Percentiles rank a stretch among this genome's conserved stretches.
These are phyloP conservation scores for Trichophyton verrucosum DNA, from an alignment of 2,329 filamentous ascomycete genomes.

Conservation along the genomic window DNA sequence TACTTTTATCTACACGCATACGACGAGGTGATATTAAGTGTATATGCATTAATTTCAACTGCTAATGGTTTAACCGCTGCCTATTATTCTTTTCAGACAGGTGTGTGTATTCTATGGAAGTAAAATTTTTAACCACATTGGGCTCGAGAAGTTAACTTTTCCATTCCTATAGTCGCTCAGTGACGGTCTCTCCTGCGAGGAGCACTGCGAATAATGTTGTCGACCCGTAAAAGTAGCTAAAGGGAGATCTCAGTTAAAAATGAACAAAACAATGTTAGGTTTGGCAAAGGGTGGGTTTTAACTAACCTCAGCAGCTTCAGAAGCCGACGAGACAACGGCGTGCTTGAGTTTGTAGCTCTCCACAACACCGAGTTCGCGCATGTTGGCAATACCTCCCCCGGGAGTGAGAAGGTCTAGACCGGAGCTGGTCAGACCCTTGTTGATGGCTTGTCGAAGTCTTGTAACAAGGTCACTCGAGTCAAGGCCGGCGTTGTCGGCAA, in stretches of 20 bases:
- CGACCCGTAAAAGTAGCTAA: slow-evolving; percentile 78
- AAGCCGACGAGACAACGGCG: slow-evolving; percentile 92
- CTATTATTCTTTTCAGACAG: neutral
- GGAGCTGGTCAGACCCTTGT: slow-evolving; percentile 84
- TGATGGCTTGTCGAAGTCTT: slow-evolving; percentile 82
- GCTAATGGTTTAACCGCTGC: neutral
- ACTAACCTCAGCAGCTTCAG: slow-evolving; percentile 87
- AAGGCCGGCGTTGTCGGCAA: slow-evolving; percentile 93
- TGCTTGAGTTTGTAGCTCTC: slow-evolving; percentile 98
- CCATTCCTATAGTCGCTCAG: slow-evolving; percentile 27
- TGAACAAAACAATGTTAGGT: neutral
- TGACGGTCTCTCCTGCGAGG: slow-evolving; percentile 70
- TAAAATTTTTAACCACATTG: neutral
- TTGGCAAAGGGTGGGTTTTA: neutral
- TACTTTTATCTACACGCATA: too few species aligned
- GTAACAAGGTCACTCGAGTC: slow-evolving; percentile 92
- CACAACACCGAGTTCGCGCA: slow-evolving; percentile 88
- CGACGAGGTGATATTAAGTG: neutral
- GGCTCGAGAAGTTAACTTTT: neutral
- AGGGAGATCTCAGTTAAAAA: slow-evolving; percentile 7
- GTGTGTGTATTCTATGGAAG: neutral
- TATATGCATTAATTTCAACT: neutral
- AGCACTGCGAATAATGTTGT: slow-evolving; percentile 93
- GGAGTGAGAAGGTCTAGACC: slow-evolving; percentile 81
- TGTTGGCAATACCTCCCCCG: slow-evolving; percentile 85